These are phyloP conservation scores for Cylindrodendrum hubeiense DNA, from an alignment of 2,329 filamentous ascomycete species.

Conservation along the genomic window DNA sequence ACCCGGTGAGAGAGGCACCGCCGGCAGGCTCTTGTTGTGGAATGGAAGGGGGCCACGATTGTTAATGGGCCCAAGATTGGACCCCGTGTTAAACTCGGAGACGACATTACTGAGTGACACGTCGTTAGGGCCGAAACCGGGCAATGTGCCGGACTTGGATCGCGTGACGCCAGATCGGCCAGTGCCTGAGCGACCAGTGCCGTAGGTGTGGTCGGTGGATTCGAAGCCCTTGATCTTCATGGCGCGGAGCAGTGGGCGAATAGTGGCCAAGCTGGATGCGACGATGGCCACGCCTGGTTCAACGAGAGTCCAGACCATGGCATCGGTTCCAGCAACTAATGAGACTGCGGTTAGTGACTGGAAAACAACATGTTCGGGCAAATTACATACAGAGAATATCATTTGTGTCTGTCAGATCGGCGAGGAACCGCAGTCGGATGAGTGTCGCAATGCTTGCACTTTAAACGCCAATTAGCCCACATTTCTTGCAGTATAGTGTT, in stretches of 20 bases:
- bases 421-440: slow-evolving; percentile 62
- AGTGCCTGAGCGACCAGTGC: slow-evolving; percentile 43
- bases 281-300: slow-evolving; percentile 68
- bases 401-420: slow-evolving; percentile 56
- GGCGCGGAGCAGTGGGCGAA: slow-evolving; percentile 65
- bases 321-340: slow-evolving; percentile 61
- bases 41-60: slow-evolving; percentile 37
- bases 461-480: slow-evolving; percentile 25
- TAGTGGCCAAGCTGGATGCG: slow-evolving; percentile 66
- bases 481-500: not conserved
- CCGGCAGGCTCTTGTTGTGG: slow-evolving; percentile 32
- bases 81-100: slow-evolving; percentile 25
- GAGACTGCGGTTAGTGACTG: slow-evolving; percentile 24
- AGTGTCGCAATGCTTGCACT: slow-evolving; percentile 68
- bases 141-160: slow-evolving; percentile 32
- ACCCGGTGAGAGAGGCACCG: slow-evolving; percentile 28
- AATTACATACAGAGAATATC: slow-evolving; percentile 61
- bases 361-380: not conserved
- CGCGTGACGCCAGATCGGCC: slow-evolving; percentile 41
- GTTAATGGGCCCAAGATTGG: slow-evolving; percentile 16
- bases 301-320: slow-evolving; percentile 69
- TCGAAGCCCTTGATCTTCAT: slow-evolving; percentile 61
- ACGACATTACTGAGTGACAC: slow-evolving; percentile 50
- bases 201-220: slow-evolving; percentile 53
- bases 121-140: slow-evolving; percentile 50